phyloP scores from a whole-genome alignment of 2,329 filamentous ascomycete genomes.

The Colletotrichum navitas region DNA sequence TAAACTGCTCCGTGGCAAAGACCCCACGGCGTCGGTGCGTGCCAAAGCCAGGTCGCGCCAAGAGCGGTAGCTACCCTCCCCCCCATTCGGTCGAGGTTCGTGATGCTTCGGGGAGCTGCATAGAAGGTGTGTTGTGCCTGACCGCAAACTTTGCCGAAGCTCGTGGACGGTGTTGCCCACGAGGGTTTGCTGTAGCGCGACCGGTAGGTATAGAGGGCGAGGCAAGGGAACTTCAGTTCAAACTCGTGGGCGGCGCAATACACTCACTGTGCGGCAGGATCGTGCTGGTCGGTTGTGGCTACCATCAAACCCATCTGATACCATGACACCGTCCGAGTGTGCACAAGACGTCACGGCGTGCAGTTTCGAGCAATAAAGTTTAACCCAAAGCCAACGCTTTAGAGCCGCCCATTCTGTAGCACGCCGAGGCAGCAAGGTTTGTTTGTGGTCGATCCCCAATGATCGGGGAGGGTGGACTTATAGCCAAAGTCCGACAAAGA shows the following conservation, averaged over 20 bases:
- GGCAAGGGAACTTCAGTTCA: slow-evolving; percentile 8
- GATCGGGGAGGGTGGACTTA: slow-evolving; percentile 15
- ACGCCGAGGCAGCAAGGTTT: no score
- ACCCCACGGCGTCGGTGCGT: slow-evolving; percentile 32
- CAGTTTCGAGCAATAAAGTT: slow-evolving; percentile 36
- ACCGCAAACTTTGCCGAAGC: slow-evolving; percentile 27
- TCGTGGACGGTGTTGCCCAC: neutral
- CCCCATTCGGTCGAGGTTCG: neutral
- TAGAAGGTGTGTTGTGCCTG: slow-evolving; percentile 8
- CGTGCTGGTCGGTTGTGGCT: slow-evolving; percentile 27
- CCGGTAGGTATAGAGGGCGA: neutral
- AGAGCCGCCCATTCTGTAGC: slow-evolving; percentile 11
- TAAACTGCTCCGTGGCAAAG: slow-evolving; percentile 26
- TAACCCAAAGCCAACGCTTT: slow-evolving; percentile 6
- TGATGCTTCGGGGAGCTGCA: slow-evolving; percentile 21
- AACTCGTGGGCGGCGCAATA: slow-evolving; percentile 26
- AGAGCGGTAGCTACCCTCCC: slow-evolving; percentile 1
- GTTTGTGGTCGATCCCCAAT: slow-evolving; percentile 13
- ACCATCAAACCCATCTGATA: slow-evolving; percentile 41
- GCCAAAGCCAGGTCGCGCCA: slow-evolving; percentile 9
- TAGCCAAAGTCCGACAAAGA: slow-evolving; percentile 15
- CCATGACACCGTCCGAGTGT: slow-evolving; percentile 33
- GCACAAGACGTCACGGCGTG: slow-evolving; percentile 27
- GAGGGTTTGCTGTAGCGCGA: neutral
- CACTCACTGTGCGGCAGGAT: slow-evolving; percentile 29